Base-by-base conservation (phyloP, 306 rosid genomes). In the Canavalia ensiformis region DNA sequence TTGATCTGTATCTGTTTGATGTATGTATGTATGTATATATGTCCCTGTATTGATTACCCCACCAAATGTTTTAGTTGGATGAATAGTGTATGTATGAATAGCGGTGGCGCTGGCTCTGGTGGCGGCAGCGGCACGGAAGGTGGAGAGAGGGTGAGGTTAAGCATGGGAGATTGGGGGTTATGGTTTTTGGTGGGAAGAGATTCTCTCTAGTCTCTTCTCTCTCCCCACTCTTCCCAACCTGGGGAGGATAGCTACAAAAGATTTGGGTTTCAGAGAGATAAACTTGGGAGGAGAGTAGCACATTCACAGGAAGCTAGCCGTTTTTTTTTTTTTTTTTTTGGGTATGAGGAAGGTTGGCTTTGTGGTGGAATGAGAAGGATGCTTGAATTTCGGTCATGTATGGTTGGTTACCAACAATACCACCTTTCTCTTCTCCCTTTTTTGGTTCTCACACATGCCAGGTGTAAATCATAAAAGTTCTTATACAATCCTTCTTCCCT, bases 161-260 rank as follows among this genome's bases (percentile, higher is more conserved):
- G 91, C 92, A 88, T 91, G 90, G 92, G 70, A 85, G 76, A 63
- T 2, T 12, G 52, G 13, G n/a, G 46, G 9, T 10, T 7, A 35
- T 44, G 29, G 30, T 72, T 29, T 2, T 18, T 25, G 77, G 62
- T 25, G 13, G 30, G 25, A 35, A 18, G 25, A 18, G 25, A 18
- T 18, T 46, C 41, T 71, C 70, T 74, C 47, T 44, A 18, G 6
- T 9, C 28, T 50, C 34, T 6, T 35, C 69, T 65, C 50, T 74
- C 88, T 71, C 88, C 82, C 90, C 90, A 68, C 86, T 60, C 8
- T 79, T 86, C 88, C 90, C 91, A 67, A 76, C 87, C 92, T 69
- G 84, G 84, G 86, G 92, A 76, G 83, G 50, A 55, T 58, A 30
- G 34, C 13, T 46, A 3, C 29, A 75, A 67, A 74, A 63, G 59